Conservation (phyloP, 2,329 filamentous ascomycete species). For the Helminthosporium solani region DNA sequence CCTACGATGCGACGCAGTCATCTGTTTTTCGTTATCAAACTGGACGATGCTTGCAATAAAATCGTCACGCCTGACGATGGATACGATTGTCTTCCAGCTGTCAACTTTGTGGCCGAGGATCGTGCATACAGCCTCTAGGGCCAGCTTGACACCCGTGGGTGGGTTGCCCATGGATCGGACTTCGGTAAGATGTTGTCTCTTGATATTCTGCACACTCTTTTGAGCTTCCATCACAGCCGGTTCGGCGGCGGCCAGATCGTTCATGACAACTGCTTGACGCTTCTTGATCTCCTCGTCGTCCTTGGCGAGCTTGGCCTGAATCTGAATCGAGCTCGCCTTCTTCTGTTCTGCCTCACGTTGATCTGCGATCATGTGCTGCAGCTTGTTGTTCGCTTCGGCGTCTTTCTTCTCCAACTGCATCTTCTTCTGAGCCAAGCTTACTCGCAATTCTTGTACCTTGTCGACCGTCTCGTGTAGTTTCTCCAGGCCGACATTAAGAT, state of each 20-base stretch:
- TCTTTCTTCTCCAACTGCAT: slow-evolving; percentile 90
- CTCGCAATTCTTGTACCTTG: slow-evolving; percentile 90
- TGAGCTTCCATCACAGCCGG: slow-evolving; percentile 91
- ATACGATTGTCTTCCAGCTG: slow-evolving; percentile 89
- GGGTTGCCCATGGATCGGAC: slow-evolving; percentile 96
- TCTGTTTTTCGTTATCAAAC: slow-evolving; percentile 92
- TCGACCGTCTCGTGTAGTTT: slow-evolving; percentile 96
- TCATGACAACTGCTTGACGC: slow-evolving; percentile 79
- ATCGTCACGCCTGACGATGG: slow-evolving; percentile 85
- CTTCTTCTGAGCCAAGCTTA: slow-evolving; percentile 92
- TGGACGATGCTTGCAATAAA: slow-evolving; percentile 98
- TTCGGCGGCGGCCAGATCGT: slow-evolving; percentile 86
- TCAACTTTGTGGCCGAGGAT: slow-evolving; percentile 85
- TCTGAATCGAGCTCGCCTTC: slow-evolving; percentile 82
- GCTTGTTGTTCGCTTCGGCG: slow-evolving; percentile 92
- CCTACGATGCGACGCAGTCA: slow-evolving; percentile 77
- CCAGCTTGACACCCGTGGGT: slow-evolving; percentile 84
- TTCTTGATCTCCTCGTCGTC: slow-evolving; percentile 85
- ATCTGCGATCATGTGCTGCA: slow-evolving; percentile 95
- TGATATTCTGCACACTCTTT: slow-evolving; percentile 97
- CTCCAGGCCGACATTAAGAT: slow-evolving; percentile 96
- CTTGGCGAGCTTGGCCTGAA: slow-evolving; percentile 81
- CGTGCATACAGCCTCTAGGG: slow-evolving; percentile 94
- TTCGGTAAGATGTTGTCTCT: slow-evolving; percentile 94
- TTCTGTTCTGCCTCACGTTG: slow-evolving; percentile 92